These are phyloP conservation scores for Neonectria neomacrospora DNA, from an alignment of 2,329 filamentous ascomycete species.

Conservation along the genomic window DNA sequence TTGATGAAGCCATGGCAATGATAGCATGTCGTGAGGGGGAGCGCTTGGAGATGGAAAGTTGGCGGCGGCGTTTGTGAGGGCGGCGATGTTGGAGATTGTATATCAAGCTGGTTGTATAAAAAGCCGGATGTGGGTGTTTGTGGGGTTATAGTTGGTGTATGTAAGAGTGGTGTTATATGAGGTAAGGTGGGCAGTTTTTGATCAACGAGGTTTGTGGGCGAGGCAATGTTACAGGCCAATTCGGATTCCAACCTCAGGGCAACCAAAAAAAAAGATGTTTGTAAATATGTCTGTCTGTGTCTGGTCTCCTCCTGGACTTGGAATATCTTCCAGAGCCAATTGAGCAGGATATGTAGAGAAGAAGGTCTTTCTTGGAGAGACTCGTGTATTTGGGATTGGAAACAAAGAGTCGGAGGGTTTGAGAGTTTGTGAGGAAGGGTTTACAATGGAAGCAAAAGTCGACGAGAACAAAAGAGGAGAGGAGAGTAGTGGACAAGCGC, in stretches of 20 bases:
- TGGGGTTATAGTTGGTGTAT: conserved; percentile 13
- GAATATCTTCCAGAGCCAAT: conserved; percentile 24
- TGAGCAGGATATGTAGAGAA: conserved; percentile 20
- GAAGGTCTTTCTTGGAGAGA: conserved; percentile 20
- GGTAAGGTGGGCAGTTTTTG: conserved; percentile 29
- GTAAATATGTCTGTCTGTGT: conserved; percentile 4
- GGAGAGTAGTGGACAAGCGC: conserved; percentile 21
- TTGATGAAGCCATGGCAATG: conserved; percentile 61
- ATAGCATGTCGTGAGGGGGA: conserved; percentile 57
- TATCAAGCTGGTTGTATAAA: neutral
- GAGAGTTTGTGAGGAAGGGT: conserved; percentile 11
- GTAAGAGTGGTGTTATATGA: conserved; percentile 26
- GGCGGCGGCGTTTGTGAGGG: neutral
- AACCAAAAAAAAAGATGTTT: neutral
- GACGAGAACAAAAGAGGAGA: conserved; percentile 27
- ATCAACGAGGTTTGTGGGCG: conserved; percentile 10
- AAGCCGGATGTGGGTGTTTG: conserved; percentile 9
- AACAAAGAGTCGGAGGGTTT: conserved; percentile 14
- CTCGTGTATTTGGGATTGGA: conserved; percentile 13
- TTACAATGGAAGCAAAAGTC: conserved; percentile 17
- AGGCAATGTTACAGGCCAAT: conserved; percentile 23
- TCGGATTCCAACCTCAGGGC: conserved; percentile 14
- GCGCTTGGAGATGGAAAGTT: neutral
- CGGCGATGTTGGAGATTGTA: neutral
- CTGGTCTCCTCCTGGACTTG: conserved; percentile 19